A percentile compares a stretch with the other conserved stretches of the same genome.
These are phyloP conservation scores for Phyllosticta citrichinensis DNA, from an alignment of 2,329 filamentous ascomycete genomes.

Conservation along the genomic window DNA sequence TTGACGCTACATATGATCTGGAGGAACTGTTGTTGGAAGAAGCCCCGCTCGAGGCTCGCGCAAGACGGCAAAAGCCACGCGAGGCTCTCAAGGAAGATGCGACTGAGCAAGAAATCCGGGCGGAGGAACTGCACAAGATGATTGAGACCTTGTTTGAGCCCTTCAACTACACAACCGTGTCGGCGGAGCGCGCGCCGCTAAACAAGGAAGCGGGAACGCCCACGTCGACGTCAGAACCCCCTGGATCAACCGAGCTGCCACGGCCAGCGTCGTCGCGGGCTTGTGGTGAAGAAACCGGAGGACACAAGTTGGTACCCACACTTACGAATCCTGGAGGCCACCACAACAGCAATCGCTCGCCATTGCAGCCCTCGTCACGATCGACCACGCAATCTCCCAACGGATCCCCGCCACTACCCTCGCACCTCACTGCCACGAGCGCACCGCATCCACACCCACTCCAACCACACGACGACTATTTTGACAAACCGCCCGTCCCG, in stretches of 20 bases:
- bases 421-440: constrained; percentile 20
- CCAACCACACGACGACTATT: constrained; percentile 6
- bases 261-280: constrained; percentile 23
- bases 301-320: constrained; percentile 27
- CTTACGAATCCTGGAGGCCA: constrained; percentile 18
- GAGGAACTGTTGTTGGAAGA: constrained; percentile 91
- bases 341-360: background rate
- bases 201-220: constrained; percentile 25
- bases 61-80: constrained; percentile 84
- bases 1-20: constrained; percentile 94
- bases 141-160: constrained; percentile 91
- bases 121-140: constrained; percentile 87
- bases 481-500: constrained; percentile 18
- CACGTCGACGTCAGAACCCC: constrained; percentile 21
- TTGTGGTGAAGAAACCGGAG: constrained; percentile 24
- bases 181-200: constrained; percentile 53
- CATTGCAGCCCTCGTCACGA: constrained; percentile 15
- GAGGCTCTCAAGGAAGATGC: constrained; percentile 89
- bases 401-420: constrained; percentile 35
- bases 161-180: constrained; percentile 85
- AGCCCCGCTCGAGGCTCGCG: constrained; percentile 84
- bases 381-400: constrained; percentile 39
- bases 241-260: constrained; percentile 17
- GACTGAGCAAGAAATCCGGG: constrained; percentile 85
- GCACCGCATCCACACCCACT: constrained; percentile 17